Base-by-base conservation (phyloP, 345 rosid genomes). In the Psidium friedrichsthalianum region DNA sequence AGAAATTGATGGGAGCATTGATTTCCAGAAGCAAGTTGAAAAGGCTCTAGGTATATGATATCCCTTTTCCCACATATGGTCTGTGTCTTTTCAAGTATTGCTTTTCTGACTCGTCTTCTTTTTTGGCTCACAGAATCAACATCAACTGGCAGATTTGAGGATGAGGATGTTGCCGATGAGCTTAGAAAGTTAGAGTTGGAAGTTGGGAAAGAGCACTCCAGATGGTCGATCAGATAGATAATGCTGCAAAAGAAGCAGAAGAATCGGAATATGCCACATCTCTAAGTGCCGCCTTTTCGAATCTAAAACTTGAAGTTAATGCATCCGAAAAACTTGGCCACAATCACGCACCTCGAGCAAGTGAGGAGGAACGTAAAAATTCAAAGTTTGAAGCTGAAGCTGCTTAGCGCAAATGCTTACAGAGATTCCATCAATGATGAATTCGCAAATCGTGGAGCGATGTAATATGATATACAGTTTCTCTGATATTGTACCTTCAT, bases 151-250 rank as follows among this genome's bases (percentile, higher is more conserved):
- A 93, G 86, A 82, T 64, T 90, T 51, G 98, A 94, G 61, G 99
- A 94, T 76, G 97, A 94, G 87, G 93, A 93, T 81, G 82, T 94
- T 1, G 95, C 92, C 88, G 96, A 94, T 84, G 98, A 97, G 89
- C 93, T 97, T 85, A 88, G 83, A 88, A 92, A 92, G 86, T 56
- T 94, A 84, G 96, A 95, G 89, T 83, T 91, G 87, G 96, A 94
- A 90, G 83, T 95, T 80, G 93, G 87, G 87, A 89, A 87, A 51
- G 94, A 87, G 82, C 87, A 85, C 84, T 86, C 84, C 58, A 85
- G 86, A 29, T 80, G 29, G 84, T 53, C 29, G 36, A 14, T 58
- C 52, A 84, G 52, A 56, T 6, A 8, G 58, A 36, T 44, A 25
- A 59, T 54, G 56, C 85, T 47, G 78, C 87, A 42, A 89, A n/a